Evolutionary conservation across 441 rosid species (phyloP).

Genomic region (Gossypium schwendimanii): DNA sequence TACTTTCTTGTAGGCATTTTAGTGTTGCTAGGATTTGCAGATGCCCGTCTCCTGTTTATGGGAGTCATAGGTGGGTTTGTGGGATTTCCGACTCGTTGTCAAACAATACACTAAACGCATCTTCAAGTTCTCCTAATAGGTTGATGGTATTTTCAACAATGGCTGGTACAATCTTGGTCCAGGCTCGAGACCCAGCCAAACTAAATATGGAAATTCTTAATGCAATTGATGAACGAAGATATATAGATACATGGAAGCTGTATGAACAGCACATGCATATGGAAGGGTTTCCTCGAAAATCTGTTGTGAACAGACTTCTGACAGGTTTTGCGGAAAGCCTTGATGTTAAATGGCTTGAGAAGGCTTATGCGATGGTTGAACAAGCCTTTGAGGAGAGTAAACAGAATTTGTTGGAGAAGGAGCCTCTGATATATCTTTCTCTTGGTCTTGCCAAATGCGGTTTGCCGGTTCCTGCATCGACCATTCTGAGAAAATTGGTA

Average conservation of each 20-base stretch:
- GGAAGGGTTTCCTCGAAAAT: conserved; percentile 79
- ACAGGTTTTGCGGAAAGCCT: conserved; percentile 51
- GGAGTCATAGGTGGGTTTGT: not conserved
- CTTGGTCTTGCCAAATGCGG: conserved; percentile 62
- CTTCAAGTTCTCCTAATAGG: conserved; percentile 5
- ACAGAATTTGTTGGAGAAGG: conserved; percentile 65
- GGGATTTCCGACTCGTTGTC: conserved; percentile 13
- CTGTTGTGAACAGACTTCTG: conserved; percentile 53
- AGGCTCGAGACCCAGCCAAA: conserved; percentile 73
- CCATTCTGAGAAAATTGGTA: conserved; percentile 62
- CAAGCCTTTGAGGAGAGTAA: conserved; percentile 60
- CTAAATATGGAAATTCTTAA: conserved; percentile 47
- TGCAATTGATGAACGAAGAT: conserved; percentile 47
- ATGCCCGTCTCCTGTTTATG: conserved; percentile 6
- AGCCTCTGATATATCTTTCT: conserved; percentile 67
- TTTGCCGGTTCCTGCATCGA: conserved; percentile 66
- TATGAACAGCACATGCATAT: conserved; percentile 66
- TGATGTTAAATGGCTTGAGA: conserved; percentile 50
- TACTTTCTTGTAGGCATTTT: conserved; percentile 5
- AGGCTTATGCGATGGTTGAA: conserved; percentile 56
- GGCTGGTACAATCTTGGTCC: conserved; percentile 56
- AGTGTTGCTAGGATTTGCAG: conserved; percentile 6
- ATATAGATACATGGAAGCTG: conserved; percentile 54
- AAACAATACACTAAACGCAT: not conserved
- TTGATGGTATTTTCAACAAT: conserved; percentile 29